These are phyloP conservation scores for Rhizopogon sp. DNA, from an alignment of 768 basidiomycete genomes.

Conservation along the genomic window DNA sequence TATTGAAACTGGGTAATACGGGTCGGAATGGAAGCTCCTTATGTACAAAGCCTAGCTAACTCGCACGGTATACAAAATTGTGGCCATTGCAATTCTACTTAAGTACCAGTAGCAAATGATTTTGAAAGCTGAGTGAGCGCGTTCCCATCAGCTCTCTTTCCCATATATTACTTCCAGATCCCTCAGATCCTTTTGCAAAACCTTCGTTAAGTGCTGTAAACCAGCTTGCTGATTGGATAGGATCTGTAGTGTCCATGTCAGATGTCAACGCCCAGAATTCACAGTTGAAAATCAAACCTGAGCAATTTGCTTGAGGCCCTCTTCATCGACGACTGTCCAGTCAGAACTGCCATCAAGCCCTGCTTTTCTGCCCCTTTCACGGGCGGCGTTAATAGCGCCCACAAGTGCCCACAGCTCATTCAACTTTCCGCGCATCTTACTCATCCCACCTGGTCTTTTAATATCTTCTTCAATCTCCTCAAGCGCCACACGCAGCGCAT, in stretches of 20 bases:
- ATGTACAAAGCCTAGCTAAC: not conserved
- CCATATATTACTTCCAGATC: slow-evolving; percentile 66
- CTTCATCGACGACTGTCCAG: slow-evolving; percentile 87
- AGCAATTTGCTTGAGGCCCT: slow-evolving; percentile 70
- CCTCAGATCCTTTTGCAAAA: slow-evolving; percentile 56
- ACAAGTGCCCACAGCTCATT: slow-evolving; percentile 86
- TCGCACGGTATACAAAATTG: not conserved
- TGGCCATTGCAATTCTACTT: slow-evolving; percentile 9
- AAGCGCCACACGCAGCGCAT: slow-evolving; percentile 60
- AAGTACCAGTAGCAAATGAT: slow-evolving; percentile 16
- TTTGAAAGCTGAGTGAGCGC: slow-evolving; percentile 6
- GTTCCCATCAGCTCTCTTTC: slow-evolving; percentile 31
- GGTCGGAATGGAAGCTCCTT: slow-evolving; percentile 4
- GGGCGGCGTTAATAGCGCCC: slow-evolving; percentile 59
- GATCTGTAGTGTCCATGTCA: slow-evolving; percentile 41
- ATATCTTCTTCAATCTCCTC: slow-evolving; percentile 77
- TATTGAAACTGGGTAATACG: not conserved
- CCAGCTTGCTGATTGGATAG: slow-evolving; percentile 76
- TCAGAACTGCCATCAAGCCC: slow-evolving; percentile 41
- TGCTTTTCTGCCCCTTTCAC: slow-evolving; percentile 44
- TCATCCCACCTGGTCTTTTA: slow-evolving; percentile 42
- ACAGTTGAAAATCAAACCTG: slow-evolving; percentile 42
- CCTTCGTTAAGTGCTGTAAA: slow-evolving; percentile 73
- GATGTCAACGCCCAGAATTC: slow-evolving; percentile 1
- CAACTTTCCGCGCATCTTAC: slow-evolving; percentile 64